Percentiles rank a stretch among this genome's conserved stretches.
Conservation (phyloP, 1,284 basidiomycete genomes). For the Cryptococcus sp. region DNA sequence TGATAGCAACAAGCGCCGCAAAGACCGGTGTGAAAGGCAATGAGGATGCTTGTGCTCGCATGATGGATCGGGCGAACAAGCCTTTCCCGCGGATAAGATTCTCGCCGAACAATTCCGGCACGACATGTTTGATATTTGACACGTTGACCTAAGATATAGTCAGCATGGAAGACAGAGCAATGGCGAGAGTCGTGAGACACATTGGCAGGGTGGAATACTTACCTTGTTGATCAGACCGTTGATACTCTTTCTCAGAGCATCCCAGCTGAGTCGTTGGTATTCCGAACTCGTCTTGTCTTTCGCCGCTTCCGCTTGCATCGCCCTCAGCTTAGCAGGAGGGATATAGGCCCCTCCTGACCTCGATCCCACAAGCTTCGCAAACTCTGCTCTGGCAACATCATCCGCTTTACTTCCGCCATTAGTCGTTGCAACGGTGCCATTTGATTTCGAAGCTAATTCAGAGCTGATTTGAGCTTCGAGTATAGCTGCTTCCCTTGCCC, state of each 20-base stretch:
- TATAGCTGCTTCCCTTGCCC: constrained; percentile 72
- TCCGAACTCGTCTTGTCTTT: constrained; percentile 86
- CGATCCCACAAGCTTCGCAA: constrained; percentile 69
- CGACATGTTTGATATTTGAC: constrained; percentile 93
- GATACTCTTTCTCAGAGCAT: constrained; percentile 94
- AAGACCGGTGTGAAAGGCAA: constrained; percentile 98
- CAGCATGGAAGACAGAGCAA: not conserved
- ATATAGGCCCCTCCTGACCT: constrained; percentile 95
- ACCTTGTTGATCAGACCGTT: constrained; percentile 98
- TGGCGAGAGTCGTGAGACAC: not conserved
- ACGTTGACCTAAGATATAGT: constrained; percentile 67
- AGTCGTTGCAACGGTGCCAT: constrained; percentile 43
- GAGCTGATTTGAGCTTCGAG: constrained; percentile 72
- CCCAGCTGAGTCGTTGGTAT: constrained; percentile 96
- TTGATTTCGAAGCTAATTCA: constrained; percentile 56
- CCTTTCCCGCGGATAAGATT: constrained; percentile 89
- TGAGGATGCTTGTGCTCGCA: constrained; percentile 96
- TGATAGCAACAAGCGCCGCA: constrained; percentile 87
- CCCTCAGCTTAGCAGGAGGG: constrained; percentile 87
- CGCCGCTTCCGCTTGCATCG: constrained; percentile 80
- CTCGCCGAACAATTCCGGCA: constrained; percentile 90
- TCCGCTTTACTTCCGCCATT: constrained; percentile 51
- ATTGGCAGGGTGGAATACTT: constrained; percentile 17
- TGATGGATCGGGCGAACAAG: constrained; percentile 86
- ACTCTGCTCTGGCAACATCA: constrained; percentile 69